phyloP scores from a whole-genome alignment of 306 rosid species.

The Bauhinia variegata region DNA sequence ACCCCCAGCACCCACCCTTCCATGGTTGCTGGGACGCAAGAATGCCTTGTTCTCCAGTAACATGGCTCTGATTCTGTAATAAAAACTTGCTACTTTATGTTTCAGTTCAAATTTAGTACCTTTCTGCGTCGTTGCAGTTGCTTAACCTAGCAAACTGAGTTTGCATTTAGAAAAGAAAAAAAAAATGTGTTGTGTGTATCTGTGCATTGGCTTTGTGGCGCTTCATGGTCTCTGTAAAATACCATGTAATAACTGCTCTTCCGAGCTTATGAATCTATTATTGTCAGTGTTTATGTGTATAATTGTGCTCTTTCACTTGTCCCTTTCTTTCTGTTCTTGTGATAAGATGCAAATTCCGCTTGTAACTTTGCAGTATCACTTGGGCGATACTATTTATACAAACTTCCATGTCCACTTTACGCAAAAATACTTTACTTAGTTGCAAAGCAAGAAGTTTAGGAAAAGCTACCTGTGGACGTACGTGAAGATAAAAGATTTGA shows the following conservation, averaged over 20 bases:
- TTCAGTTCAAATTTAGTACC: constrained; percentile 36
- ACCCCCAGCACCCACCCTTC: constrained; percentile 42
- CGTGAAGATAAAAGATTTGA: too few relatives aligned
- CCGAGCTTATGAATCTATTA: constrained; percentile 6
- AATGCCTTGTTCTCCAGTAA: constrained; percentile 74
- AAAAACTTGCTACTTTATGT: constrained; percentile 39
- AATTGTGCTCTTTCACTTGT: constrained; percentile 14
- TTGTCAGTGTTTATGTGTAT: background rate
- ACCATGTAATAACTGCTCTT: constrained; percentile 33
- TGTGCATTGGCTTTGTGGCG: constrained; percentile 1
- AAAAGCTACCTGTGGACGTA: too few relatives aligned
- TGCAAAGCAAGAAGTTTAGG: too few relatives aligned
- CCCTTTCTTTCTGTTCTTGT: background rate
- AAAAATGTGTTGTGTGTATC: background rate
- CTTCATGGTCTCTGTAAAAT: background rate
- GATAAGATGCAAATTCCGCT: too few relatives aligned
- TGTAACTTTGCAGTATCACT: too few relatives aligned
- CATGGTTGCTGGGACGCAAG: constrained; percentile 58
- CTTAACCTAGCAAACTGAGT: constrained; percentile 46
- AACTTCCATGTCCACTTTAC: too few relatives aligned
- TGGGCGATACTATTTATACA: too few relatives aligned
- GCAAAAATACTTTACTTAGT: too few relatives aligned
- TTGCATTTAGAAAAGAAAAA: too few relatives aligned
- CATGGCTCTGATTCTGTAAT: constrained; percentile 8
- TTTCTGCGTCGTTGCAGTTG: constrained; percentile 35